Evolutionary conservation across 139 green algal genomes (phyloP), one percentile per base, ranked within the genome.

Genomic region (Closterium sp.): DNA sequence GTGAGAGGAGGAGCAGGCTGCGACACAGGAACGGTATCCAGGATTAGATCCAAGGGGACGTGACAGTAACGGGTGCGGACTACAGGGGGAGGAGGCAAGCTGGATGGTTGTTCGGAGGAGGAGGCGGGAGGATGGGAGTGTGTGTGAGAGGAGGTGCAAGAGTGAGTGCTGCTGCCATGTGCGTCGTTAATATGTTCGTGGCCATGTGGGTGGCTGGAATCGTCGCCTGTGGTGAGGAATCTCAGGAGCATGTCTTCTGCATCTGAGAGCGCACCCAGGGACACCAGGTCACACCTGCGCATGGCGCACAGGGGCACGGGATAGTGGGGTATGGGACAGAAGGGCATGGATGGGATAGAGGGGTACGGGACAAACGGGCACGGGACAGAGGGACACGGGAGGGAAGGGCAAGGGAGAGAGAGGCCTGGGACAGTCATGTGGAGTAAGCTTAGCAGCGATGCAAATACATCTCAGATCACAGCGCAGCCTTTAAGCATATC

Each of bases 231-330:
- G 62, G 62, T 79, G 62, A 79, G 62, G 17, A 79, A 79, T 79
- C 17, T 79, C 17, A 27, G 62, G 13, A 94, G 28, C 22, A 30
- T 31, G 31, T 94, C 91, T 42, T 94, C 91, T 21, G 88, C 91
- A 70, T 94, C 91, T 22, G 91, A 90, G 1, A 94, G 30, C 4
- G 31, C 32, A n/a, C 89, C 91, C 70, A 94, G 70, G 7, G 91
- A 93, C 28, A 89, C 89, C 28, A 94, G 91, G 89, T 94, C 91
- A 38, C 91, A 94, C 88, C 91, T 93, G 91, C 38, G 7, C 38
- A 50, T 50, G 38, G 38, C 38, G n/a, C n/a, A n/a, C n/a, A n/a
- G n/a, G n/a, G 19, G 62, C 2, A 79, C 27, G 62, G n/a, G n/a
- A n/a, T n/a, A n/a, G n/a, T n/a, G n/a, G n/a, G n/a, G 62, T 6